Base-by-base conservation (phyloP, 345 rosid genomes). In the Alliaria petiolata region DNA sequence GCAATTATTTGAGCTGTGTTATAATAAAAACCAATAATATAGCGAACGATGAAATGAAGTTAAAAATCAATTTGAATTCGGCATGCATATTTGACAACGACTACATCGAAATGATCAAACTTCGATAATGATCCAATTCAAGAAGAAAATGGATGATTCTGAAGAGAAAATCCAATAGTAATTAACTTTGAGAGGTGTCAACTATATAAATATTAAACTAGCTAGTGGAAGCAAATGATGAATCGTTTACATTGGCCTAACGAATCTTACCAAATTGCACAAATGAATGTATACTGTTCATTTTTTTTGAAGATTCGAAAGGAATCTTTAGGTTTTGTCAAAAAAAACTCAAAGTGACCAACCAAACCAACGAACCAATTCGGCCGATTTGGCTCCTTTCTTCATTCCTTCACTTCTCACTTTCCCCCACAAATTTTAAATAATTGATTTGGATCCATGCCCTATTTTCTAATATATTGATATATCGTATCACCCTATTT, bases 331-430 rank as follows among this genome's bases (percentile, higher is more conserved):
- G 69, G 73, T 59, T 59, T 33, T 49, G 56, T 50, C 68, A 40
- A 65, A n/a, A n/a, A n/a, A 72, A 64, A 14, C 38, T 8, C 42
- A 57, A 73, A 65, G 51, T 73, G 71, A 49, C 47, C 54, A 74
- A 74, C 67, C 62, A 58, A 74, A 72, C 50, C 63, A 61, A 71
- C 54, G 36, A 54, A 54, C 70, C 42, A 70, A 70, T 38, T 70
- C 59, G 67, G 67, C 60, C 17, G 57, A 64, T 64, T 67, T 67
- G 74, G 57, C 39, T 50, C 36, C 8, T 58, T 59, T 40, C 68
- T 67, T 67, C 68, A 50, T 67, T 42, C 61, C 61, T 57, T 58
- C 65, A 65, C 53, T 49, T 65, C 67, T 74, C 51, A 49, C 36
- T 26, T 74, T 74, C 5, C 43, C 36, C 50, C 52, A 26, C 58